Evolutionary conservation across 1,284 basidiomycete genomes (phyloP).

Genomic region (Puccinia polysora): DNA sequence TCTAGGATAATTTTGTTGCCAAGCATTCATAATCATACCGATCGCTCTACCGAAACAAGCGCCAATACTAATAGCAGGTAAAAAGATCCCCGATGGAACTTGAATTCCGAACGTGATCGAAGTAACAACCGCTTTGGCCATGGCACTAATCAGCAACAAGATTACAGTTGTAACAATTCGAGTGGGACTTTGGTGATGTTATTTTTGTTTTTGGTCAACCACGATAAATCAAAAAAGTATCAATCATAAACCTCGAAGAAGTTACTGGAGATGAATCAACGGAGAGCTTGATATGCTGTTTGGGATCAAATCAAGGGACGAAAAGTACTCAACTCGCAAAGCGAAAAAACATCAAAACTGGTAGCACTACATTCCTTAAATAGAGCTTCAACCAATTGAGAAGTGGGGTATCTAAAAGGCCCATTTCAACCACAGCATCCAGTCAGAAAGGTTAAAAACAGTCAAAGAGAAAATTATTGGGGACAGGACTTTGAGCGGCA

Average conservation of each 20-base stretch:
- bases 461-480: constrained; percentile 18
- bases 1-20: constrained; percentile 39
- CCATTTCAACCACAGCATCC: neutral
- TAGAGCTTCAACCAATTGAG: constrained; percentile 66
- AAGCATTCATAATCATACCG: constrained; percentile 68
- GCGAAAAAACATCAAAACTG: constrained; percentile 17
- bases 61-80: constrained; percentile 59
- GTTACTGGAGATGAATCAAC: constrained; percentile 57
- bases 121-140: constrained; percentile 51
- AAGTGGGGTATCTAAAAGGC: constrained; percentile 61
- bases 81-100: constrained; percentile 66
- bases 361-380: constrained; percentile 62
- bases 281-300: constrained; percentile 60
- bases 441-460: too few species aligned
- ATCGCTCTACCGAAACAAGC: constrained; percentile 65
- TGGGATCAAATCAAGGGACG: neutral
- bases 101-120: constrained; percentile 42
- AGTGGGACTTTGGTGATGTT: constrained; percentile 16
- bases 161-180: constrained; percentile 48
- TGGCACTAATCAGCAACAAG: constrained; percentile 60
- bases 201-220: neutral
- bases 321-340: constrained; percentile 30
- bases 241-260: neutral
- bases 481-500: neutral
- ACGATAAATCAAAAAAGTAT: neutral